Evolutionary conservation across 805 yeast genomes (phyloP).

Genomic region (Metahyphopichia silvanorum): DNA sequence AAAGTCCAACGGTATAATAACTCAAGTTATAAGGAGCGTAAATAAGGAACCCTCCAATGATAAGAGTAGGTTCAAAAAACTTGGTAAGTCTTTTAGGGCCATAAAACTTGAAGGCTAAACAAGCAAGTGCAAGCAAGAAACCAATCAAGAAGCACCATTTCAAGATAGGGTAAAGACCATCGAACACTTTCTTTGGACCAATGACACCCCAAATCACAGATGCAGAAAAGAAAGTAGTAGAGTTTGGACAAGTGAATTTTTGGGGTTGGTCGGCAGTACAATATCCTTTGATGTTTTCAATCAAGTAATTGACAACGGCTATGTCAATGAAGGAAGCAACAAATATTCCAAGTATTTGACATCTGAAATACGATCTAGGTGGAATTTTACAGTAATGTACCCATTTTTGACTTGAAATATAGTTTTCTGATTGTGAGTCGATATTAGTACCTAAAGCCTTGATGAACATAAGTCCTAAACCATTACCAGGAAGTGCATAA

Average conservation of each 20-base stretch:
- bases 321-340: conserved; percentile 19
- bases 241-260: conserved; percentile 21
- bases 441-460: conserved; percentile 58
- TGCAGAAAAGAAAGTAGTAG: conserved; percentile 41
- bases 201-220: conserved; percentile 49
- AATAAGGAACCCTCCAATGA: conserved; percentile 42
- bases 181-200: conserved; percentile 54
- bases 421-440: conserved; percentile 54
- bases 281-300: conserved; percentile 13
- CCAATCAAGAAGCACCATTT: conserved; percentile 57
- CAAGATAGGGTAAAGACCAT: conserved; percentile 45
- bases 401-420: conserved; percentile 54
- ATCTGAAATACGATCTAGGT: conserved; percentile 53
- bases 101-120: conserved; percentile 16
- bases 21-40: conserved; percentile 46
- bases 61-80: conserved; percentile 48
- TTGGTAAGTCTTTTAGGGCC: conserved; percentile 12
- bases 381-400: conserved; percentile 62
- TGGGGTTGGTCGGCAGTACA: conserved; percentile 17
- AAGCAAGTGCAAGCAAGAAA: conserved; percentile 16
- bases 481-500: conserved; percentile 35
- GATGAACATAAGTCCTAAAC: conserved; percentile 41
- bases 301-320: conserved; percentile 18
- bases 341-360: conserved; percentile 23
- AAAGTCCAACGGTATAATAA: conserved; percentile 52